Conservation (phyloP, 2,329 filamentous ascomycete genomes). For the Berkeleyomyces rouxiae region DNA sequence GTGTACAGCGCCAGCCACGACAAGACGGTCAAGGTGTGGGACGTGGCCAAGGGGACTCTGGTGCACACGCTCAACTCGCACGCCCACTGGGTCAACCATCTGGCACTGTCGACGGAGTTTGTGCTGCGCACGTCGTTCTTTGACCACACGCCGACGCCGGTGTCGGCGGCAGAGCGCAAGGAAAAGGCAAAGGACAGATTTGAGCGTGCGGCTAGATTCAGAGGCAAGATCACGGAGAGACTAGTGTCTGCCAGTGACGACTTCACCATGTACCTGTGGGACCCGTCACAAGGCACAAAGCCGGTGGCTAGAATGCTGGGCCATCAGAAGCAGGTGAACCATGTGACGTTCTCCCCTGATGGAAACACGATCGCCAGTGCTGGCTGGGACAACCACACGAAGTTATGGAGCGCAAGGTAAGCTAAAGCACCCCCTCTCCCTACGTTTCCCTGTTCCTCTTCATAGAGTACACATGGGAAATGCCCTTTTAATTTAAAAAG, state of each 20-base stretch:
- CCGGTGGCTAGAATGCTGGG: conserved; percentile 79
- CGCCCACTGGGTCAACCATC: conserved; percentile 89
- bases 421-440: conserved; percentile 8
- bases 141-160: conserved; percentile 51
- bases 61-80: conserved; percentile 67
- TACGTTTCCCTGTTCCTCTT: neutral
- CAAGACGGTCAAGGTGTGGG: conserved; percentile 85
- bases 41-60: conserved; percentile 60
- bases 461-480: neutral
- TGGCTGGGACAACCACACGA: conserved; percentile 88
- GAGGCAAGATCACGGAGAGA: conserved; percentile 63
- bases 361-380: conserved; percentile 74
- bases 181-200: conserved; percentile 67
- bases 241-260: conserved; percentile 87
- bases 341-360: conserved; percentile 87
- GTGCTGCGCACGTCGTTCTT: conserved; percentile 72
- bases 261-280: conserved; percentile 93
- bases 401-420: conserved; percentile 70
- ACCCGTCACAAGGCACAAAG: conserved; percentile 60
- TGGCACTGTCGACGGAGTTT: conserved; percentile 85
- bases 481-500: neutral
- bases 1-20: conserved; percentile 81
- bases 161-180: conserved; percentile 40
- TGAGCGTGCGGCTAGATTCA: conserved; percentile 63
- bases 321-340: conserved; percentile 93